Percentiles rank a stretch among this genome's conserved stretches.
These are phyloP conservation scores for Neobulgaria alba DNA, from an alignment of 2,329 filamentous ascomycete genomes.

Conservation along the genomic window DNA sequence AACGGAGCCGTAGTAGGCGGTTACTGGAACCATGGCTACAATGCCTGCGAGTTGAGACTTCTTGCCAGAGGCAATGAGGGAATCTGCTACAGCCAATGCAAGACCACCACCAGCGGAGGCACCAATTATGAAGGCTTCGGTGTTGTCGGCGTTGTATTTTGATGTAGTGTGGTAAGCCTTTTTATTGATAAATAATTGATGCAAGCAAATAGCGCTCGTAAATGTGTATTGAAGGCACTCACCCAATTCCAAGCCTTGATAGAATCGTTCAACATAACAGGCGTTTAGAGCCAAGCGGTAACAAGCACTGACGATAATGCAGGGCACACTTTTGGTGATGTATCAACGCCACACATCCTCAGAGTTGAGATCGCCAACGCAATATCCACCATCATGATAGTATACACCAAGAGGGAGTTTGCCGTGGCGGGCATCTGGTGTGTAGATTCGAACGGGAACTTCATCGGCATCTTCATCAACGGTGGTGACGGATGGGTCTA, in stretches of 20 bases:
- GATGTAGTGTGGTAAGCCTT: slow-evolving; percentile 16
- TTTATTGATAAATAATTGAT: not conserved
- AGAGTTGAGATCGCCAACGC: slow-evolving; percentile 29
- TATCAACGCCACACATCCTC: slow-evolving; percentile 30
- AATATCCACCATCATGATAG: slow-evolving; percentile 31
- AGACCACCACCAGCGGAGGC: slow-evolving; percentile 21
- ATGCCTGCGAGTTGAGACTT: slow-evolving; percentile 14
- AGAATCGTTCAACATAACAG: slow-evolving; percentile 26
- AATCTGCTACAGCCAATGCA: slow-evolving; percentile 15
- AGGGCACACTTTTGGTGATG: slow-evolving; percentile 25
- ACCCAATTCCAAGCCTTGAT: slow-evolving; percentile 20
- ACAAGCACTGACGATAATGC: slow-evolving; percentile 28
- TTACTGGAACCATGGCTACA: slow-evolving; percentile 17
- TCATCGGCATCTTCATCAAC: slow-evolving; percentile 12
- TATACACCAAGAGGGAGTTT: slow-evolving; percentile 30
- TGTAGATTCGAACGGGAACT: slow-evolving; percentile 21
- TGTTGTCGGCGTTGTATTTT: slow-evolving; percentile 6
- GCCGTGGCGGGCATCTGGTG: slow-evolving; percentile 9
- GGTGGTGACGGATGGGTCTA: slow-evolving; percentile 11
- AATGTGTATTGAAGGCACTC: not conserved
- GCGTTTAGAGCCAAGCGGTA: slow-evolving; percentile 16
- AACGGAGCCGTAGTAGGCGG: slow-evolving; percentile 16
- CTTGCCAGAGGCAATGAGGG: slow-evolving; percentile 14
- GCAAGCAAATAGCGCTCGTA: not conserved
- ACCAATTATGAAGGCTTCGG: slow-evolving; percentile 17